Evolutionary conservation across 495 filamentous ascomycete species (phyloP).

Genomic region (Trichoderma erinaceum): DNA sequence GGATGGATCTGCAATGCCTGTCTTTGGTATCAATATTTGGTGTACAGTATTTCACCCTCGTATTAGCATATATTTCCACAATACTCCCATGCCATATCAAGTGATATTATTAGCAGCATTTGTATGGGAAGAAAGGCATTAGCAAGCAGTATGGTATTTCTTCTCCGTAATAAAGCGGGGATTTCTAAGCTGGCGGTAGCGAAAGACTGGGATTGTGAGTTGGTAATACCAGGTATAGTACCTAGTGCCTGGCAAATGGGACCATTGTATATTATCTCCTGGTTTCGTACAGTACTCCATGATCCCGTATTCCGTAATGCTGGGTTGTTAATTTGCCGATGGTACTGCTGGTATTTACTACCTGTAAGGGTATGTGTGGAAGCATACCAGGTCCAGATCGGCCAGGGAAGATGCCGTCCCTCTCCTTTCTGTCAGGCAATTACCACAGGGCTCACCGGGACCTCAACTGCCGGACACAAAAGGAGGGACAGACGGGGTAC

Average conservation of each 20-base stretch:
- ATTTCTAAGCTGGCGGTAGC: not conserved
- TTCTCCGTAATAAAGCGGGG: slow-evolving; percentile 8
- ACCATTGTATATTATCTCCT: not conserved
- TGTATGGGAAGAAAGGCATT: not conserved
- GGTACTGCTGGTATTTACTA: not conserved
- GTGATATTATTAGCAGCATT: not conserved
- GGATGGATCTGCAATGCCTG: too few relatives aligned
- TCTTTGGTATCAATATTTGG: too few relatives aligned
- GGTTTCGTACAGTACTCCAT: not conserved
- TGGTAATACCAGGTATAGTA: not conserved
- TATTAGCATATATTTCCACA: too few relatives aligned
- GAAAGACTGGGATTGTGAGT: not conserved
- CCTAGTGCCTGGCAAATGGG: not conserved
- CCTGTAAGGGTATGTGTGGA: too few relatives aligned
- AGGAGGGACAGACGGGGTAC: not conserved
- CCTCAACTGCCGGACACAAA: not conserved
- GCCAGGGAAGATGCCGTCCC: not conserved
- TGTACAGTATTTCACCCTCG: too few relatives aligned
- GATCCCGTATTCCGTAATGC: not conserved
- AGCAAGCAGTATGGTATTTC: not conserved
- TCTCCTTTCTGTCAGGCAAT: slow-evolving; percentile 7
- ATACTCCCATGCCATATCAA: not conserved
- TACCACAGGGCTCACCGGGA: not conserved
- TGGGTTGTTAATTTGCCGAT: slow-evolving; percentile 8
- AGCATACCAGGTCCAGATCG: not conserved